Evolutionary conservation across 306 rosid genomes (phyloP), one percentile per base, ranked within the genome.

Genomic region (Mucuna pruriens): DNA sequence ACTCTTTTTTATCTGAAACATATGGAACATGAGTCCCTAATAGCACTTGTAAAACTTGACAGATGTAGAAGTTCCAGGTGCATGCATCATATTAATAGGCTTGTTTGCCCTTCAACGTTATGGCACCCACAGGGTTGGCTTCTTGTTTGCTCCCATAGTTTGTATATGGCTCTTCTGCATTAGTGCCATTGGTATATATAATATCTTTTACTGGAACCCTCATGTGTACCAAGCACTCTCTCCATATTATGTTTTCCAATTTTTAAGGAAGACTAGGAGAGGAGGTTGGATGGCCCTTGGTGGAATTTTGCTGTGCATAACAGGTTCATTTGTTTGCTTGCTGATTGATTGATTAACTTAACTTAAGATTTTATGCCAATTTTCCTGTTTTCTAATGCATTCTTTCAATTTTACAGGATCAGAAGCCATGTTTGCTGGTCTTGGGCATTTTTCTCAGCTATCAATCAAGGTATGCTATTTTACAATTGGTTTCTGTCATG

Each of bases 381-480:
- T 25, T 57, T 65, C 68, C 34, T 5, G 17, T 51, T 79, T 65
- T 80, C 79, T 72, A 25, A 87, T 58, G 74, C 42, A 42, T 42
- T 68, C 20, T 44, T 44, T 68, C 55, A 39, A 42, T 12, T 66
- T 25, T 38, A 48, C 91, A 95, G 98, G 99, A 68, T 95, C 96
- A 6, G 99, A 95, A 87, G 98, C 98, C 67, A 95, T 95, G 99
- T 95, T 95, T 88, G 99, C 97, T 86, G 97, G 93, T 89, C 97
- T 95, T 26, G 99, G 99, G n/a, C 99, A 95, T 88, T 95, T 95
- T 58, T 91, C 99, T 4, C 99, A 93, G 20, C 84, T 89, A 75
- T 95, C 98, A 64, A 90, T 95, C 85, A 86, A 93, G 98, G 99
- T 93, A 86, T 46, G 20, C 55, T 46, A 26, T 57, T 48, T 70